These are phyloP conservation scores for Phaeosphaeria sp. DNA, from an alignment of 2,329 filamentous ascomycete species.

Conservation along the genomic window DNA sequence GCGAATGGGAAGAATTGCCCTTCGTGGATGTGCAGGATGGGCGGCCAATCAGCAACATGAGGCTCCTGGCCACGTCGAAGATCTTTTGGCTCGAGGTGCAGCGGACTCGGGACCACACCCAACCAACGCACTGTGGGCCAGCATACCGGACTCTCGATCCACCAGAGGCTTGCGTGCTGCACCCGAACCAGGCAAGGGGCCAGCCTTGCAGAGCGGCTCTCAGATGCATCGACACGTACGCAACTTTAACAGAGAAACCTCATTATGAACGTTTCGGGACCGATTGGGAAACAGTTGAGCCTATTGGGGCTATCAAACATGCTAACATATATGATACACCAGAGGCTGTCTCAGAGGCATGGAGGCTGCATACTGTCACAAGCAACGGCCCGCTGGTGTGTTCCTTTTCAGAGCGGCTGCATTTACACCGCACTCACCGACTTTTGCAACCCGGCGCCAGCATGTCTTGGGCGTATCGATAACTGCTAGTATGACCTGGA, in stretches of 20 bases:
- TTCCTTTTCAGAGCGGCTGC: constrained; percentile 34
- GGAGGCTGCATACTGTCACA: constrained; percentile 27
- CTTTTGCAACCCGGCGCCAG: constrained; percentile 38
- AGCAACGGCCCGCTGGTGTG: constrained; percentile 32
- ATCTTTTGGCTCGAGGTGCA: constrained; percentile 10
- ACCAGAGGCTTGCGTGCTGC: constrained; percentile 31
- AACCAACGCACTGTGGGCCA: constrained; percentile 26
- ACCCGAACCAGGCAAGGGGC: constrained; percentile 13
- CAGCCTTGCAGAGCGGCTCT: constrained; percentile 18
- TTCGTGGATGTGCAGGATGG: constrained; percentile 6
- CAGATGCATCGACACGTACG: not conserved
- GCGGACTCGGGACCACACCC: constrained; percentile 19
- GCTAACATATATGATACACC: constrained; percentile 15
- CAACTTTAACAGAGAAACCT: not conserved
- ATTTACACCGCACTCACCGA: constrained; percentile 45
- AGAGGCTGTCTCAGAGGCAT: constrained; percentile 18
- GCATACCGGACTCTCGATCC: constrained; percentile 18
- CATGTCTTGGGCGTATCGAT: constrained; percentile 38
- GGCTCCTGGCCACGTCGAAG: constrained; percentile 33
- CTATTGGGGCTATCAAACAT: constrained; percentile 6
- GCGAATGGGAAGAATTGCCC: constrained; percentile 22
- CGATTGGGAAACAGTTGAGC: not conserved
- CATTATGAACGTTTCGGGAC: not conserved
- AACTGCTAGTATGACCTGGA: constrained; percentile 25
- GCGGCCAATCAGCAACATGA: constrained; percentile 25